A percentile compares a stretch with the other conserved stretches of the same genome.
Conservation (phyloP, 2,329 filamentous ascomycete genomes). For the Ascocoryne sarcoides region DNA sequence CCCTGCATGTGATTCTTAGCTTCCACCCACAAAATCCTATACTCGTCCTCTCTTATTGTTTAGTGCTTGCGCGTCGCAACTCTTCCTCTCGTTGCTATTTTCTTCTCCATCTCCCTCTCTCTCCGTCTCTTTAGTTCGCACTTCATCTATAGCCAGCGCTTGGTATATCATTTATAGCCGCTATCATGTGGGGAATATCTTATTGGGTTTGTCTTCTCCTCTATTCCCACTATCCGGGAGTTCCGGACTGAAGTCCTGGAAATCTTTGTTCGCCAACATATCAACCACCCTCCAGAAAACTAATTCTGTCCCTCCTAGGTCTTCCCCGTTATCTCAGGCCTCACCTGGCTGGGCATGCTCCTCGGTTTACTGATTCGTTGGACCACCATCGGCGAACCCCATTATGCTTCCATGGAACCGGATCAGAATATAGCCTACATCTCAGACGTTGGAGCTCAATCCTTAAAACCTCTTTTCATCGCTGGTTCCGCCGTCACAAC, state of each 20-base stretch:
- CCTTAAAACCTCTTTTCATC: conserved; percentile 72
- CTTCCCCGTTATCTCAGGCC: conserved; percentile 59
- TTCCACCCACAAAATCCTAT: no score
- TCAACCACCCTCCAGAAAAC: background rate
- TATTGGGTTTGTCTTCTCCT: conserved; percentile 37
- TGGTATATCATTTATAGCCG: background rate
- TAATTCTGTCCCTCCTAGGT: conserved; percentile 32
- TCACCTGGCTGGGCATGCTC: conserved; percentile 33
- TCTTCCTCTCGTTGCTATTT: background rate
- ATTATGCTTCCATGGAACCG: conserved; percentile 51
- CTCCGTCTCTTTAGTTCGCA: background rate
- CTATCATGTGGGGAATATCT: conserved; percentile 27
- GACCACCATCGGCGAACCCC: conserved; percentile 44
- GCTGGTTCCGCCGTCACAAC: conserved; percentile 62
- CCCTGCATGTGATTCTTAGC: no score
- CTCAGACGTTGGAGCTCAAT: conserved; percentile 52
- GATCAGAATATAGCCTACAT: conserved; percentile 62
- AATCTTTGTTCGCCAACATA: background rate
- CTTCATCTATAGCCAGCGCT: background rate
- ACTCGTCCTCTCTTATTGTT: no score
- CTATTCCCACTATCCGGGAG: background rate
- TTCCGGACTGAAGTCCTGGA: background rate
- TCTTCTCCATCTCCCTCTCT: background rate
- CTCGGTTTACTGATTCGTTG: conserved; percentile 38
- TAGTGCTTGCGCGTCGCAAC: no score